Conservation (phyloP, 306 rosid species). For the Mimosa pudica region DNA sequence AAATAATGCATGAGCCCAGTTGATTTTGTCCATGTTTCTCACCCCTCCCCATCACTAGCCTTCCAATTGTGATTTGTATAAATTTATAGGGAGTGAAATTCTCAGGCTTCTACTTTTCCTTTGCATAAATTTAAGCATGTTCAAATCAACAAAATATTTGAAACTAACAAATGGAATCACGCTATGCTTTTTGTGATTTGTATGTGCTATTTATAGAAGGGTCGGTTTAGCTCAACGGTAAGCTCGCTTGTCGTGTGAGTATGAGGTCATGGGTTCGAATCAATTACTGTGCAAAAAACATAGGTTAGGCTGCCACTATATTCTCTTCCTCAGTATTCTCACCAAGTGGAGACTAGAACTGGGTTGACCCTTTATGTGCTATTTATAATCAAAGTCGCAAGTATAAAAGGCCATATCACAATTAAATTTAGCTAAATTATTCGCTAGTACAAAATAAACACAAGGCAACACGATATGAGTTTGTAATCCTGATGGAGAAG, state of each 20-base stretch:
- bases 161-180: background rate
- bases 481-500: too few species aligned
- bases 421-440: slow-evolving; percentile 8
- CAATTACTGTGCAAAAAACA: too few species aligned
- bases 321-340: too few species aligned
- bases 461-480: too few species aligned
- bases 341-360: too few species aligned
- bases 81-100: too few species aligned
- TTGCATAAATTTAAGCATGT: background rate
- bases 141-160: background rate
- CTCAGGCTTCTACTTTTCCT: background rate
- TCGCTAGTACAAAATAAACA: background rate
- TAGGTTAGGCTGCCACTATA: too few species aligned
- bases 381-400: too few species aligned
- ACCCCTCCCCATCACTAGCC: background rate
- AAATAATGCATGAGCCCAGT: background rate
- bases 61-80: background rate
- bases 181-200: background rate
- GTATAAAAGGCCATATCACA: background rate
- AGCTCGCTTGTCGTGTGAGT: too few species aligned
- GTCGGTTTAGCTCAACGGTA: too few species aligned
- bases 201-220: background rate
- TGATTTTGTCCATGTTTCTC: background rate
- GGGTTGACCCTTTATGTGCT: too few species aligned
- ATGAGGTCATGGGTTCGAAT: too few species aligned